phyloP scores from a whole-genome alignment of 495 filamentous ascomycete genomes.

The Penicillium verhagenii region DNA sequence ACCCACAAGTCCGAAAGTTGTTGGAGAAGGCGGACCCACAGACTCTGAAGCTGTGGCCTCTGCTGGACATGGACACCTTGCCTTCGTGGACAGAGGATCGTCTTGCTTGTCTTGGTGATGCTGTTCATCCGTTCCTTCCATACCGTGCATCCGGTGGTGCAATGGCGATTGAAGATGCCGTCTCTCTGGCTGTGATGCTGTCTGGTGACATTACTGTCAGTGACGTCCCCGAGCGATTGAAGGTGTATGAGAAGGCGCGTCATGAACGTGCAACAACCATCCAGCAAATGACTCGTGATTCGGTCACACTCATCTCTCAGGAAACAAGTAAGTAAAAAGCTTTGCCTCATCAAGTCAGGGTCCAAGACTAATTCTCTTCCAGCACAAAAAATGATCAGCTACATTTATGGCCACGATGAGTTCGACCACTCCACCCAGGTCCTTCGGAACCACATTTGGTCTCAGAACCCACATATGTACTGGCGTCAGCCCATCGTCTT shows the following conservation, averaged over 20 bases:
- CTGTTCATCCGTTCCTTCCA: conserved; percentile 61
- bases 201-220: conserved; percentile 32
- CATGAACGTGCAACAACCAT: conserved; percentile 53
- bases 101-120: conserved; percentile 58
- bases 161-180: conserved; percentile 62
- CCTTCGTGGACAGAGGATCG: conserved; percentile 50
- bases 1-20: conserved; percentile 41
- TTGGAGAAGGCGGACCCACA: conserved; percentile 48
- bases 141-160: conserved; percentile 56
- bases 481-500: conserved; percentile 56
- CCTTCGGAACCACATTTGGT: conserved; percentile 47
- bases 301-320: conserved; percentile 21
- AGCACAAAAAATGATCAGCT: conserved; percentile 51
- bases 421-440: conserved; percentile 52
- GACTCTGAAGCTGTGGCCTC: conserved; percentile 55
- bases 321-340: conserved; percentile 17
- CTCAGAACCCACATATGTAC: conserved; percentile 39
- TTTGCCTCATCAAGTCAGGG: not conserved
- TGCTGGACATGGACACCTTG: conserved; percentile 58
- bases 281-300: conserved; percentile 49
- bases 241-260: conserved; percentile 57
- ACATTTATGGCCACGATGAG: conserved; percentile 62
- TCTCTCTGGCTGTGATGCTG: conserved; percentile 54
- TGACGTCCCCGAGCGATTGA: conserved; percentile 52
- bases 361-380: not conserved